These are phyloP conservation scores for Tetrapisispora nanseiensis DNA, from an alignment of 805 yeast genomes.

Conservation along the genomic window DNA sequence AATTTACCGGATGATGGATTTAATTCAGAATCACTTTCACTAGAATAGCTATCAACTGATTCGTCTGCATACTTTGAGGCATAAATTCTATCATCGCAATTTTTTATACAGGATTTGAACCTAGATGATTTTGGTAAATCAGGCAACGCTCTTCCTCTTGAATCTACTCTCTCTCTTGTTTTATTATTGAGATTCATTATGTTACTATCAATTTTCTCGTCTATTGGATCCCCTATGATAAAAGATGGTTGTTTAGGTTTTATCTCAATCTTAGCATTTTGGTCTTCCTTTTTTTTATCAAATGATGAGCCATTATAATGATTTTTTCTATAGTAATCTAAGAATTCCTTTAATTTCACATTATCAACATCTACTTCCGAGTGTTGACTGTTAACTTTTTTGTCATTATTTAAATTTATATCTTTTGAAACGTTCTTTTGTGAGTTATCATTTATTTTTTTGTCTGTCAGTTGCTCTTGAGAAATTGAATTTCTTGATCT, in stretches of 20 bases:
- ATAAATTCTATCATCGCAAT: too few species aligned
- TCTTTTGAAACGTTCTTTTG: too few species aligned
- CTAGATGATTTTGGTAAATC: conserved; percentile 40
- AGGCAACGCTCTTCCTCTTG: conserved; percentile 40
- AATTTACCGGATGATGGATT: conserved; percentile 18
- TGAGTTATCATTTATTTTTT: background rate
- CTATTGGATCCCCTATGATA: background rate
- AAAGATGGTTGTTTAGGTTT: background rate
- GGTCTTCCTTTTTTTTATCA: background rate
- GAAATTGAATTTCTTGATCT: conserved; percentile 1
- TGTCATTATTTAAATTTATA: background rate
- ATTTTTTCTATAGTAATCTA: conserved; percentile 30
- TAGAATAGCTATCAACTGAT: background rate
- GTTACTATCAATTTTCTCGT: background rate
- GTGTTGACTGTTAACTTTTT: background rate
- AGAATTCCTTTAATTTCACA: conserved; percentile 38
- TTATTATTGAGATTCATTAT: background rate
- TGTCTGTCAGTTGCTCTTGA: background rate
- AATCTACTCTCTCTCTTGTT: conserved; percentile 13
- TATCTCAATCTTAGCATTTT: background rate
- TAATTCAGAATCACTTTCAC: background rate
- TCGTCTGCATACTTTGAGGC: background rate
- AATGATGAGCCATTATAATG: conserved; percentile 5
- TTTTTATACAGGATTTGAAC: conserved; percentile 40
- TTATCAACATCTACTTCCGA: conserved; percentile 25